Base-by-base conservation (phyloP, 2,329 filamentous ascomycete genomes). In the Neofusicoccum ribis region DNA sequence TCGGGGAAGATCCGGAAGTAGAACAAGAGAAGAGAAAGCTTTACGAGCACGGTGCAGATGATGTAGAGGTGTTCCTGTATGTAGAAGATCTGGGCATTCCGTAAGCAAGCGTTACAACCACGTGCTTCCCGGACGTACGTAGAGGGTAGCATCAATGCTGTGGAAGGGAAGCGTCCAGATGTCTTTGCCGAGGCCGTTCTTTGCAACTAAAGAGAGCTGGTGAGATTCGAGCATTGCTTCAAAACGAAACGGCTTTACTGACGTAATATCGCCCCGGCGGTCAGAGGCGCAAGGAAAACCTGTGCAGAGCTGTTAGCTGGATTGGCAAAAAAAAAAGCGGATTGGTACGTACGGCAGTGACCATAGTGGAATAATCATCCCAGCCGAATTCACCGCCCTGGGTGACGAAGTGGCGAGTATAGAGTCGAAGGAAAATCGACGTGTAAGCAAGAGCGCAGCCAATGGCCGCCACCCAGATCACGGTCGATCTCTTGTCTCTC, bases 1-100 rank as follows among this genome's bases (percentile, higher is more conserved):
- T 59, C 54, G n/a, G 54, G 54, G 12, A 59, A 59, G 41, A 59
- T 59, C 2, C 54, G 54, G n/a, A 59, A 34, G 41, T 59, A 59
- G 39, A 59, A 59, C 0, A 59, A 27, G 9, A 59, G 54, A 3
- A 59, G 23, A 8, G 54, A 59, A 4, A 46, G 7, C 8, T 59
- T 59, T 6, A 34, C 27, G 9, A 59, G 54, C 5, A 46, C 41
- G 17, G 54, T 36, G 14, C 23, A 31, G 2, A 59, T 46, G 23
- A 59, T n/a, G 27, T 59, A 59, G 39, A 59, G 54, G n/a, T 59
- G 54, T 8, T 59, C 54, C 8, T 59, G 54, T n/a, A 59, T 14
- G 41, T 59, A 59, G 39, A 59, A 59, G 7, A 59, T 46, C 54
- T 59, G 36, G 12, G n/a, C 9, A 34, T 2, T 17, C 2, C 5